Conservation (phyloP, 768 basidiomycete species). For the Psilocybe subaeruginosa region DNA sequence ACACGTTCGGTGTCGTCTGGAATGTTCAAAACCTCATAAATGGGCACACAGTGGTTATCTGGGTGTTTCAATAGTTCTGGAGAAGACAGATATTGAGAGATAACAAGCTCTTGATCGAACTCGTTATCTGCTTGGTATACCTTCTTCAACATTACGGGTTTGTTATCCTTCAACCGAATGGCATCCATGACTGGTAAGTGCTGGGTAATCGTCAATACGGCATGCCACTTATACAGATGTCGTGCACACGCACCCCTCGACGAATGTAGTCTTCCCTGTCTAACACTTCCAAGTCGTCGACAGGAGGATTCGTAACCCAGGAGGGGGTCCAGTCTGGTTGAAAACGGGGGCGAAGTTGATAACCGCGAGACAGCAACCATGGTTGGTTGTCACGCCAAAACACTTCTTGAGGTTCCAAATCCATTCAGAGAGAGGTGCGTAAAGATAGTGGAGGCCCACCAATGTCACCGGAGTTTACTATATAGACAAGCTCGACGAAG, state of each 20-base stretch:
- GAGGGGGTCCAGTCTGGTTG: constrained; percentile 34
- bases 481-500: too few species aligned
- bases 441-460: too few species aligned
- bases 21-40: constrained; percentile 23
- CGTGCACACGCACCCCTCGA: neutral
- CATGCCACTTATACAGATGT: too few species aligned
- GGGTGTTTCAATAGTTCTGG: constrained; percentile 18
- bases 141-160: constrained; percentile 32
- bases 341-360: constrained; percentile 34
- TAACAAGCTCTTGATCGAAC: constrained; percentile 26
- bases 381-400: constrained; percentile 29
- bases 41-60: constrained; percentile 37
- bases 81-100: constrained; percentile 25
- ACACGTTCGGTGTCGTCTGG: constrained; percentile 21
- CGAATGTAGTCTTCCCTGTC: neutral
- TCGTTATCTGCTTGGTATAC: neutral
- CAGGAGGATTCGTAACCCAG: constrained; percentile 24
- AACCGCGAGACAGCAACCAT: constrained; percentile 32
- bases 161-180: constrained; percentile 27
- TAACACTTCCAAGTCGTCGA: neutral
- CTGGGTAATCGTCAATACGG: neutral
- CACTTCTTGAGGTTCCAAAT: constrained; percentile 1
- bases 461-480: too few species aligned
- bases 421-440: neutral
- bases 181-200: constrained; percentile 24